Percentiles rank a stretch among this genome's conserved stretches.
Evolutionary conservation across 371 early-diverging fungal genomes (phyloP).

Genomic region (Mortierella sp.): DNA sequence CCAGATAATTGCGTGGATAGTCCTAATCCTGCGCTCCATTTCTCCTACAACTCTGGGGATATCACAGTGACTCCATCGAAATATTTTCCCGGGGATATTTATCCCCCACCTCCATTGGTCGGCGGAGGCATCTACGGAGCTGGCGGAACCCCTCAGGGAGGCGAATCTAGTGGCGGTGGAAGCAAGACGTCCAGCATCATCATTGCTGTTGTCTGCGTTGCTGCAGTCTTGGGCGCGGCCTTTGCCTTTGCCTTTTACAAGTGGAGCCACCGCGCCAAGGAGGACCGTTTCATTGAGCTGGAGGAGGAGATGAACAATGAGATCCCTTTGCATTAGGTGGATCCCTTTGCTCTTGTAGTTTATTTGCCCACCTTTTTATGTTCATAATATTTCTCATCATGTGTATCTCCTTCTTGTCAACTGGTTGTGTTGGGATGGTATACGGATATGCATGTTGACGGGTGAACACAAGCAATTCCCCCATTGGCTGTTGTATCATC

Average conservation of each 20-base stretch:
- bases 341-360: neutral
- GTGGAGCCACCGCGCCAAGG: conserved; percentile 52
- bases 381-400: too few species aligned
- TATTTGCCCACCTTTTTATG: neutral
- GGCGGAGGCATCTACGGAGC: conserved; percentile 33
- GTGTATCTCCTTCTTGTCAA: too few species aligned
- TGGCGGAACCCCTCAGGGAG: neutral
- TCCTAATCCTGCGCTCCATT: neutral
- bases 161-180: neutral
- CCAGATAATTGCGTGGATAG: neutral
- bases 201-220: conserved; percentile 37
- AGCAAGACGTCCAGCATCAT: conserved; percentile 25
- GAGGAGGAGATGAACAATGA: conserved; percentile 58
- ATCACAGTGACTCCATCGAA: neutral
- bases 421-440: too few species aligned
- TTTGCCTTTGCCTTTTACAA: conserved; percentile 53
- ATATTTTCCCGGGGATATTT: neutral
- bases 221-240: conserved; percentile 29
- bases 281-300: conserved; percentile 52
- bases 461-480: neutral
- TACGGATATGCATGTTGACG: too few species aligned
- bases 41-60: conserved; percentile 7
- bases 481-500: too few species aligned
- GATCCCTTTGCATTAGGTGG: conserved; percentile 41
- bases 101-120: conserved; percentile 12